Evolutionary conservation across 306 rosid genomes (phyloP).

Genomic region (Coriaria nepalensis): DNA sequence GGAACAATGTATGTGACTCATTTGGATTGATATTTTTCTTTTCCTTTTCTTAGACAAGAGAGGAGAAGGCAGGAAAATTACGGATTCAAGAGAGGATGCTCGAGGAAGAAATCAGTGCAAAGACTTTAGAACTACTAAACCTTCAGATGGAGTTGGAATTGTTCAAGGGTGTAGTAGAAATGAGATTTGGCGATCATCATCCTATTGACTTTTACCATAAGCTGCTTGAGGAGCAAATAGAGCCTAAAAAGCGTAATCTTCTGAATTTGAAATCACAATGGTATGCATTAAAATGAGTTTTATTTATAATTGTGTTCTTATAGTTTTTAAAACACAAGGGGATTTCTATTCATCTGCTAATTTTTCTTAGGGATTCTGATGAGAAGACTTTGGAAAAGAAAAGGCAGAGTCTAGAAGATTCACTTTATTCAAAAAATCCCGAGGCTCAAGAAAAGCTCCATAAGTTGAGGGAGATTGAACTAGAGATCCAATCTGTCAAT

Average conservation of each 20-base stretch:
- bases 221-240: conserved; percentile 41
- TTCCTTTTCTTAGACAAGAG: conserved; percentile 19
- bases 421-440: conserved; percentile 39
- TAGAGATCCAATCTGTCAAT: conserved; percentile 28
- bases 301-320: conserved; percentile 2
- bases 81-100: conserved; percentile 32
- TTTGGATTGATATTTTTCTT: conserved; percentile 4
- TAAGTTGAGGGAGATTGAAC: conserved; percentile 43
- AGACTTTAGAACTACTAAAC: conserved; percentile 34
- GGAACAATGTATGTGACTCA: not conserved
- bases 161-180: conserved; percentile 37
- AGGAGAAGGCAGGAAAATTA: conserved; percentile 17
- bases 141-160: conserved; percentile 53
- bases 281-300: conserved; percentile 21
- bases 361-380: conserved; percentile 45
- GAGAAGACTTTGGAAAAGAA: conserved; percentile 55
- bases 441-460: conserved; percentile 43
- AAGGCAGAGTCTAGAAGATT: conserved; percentile 45
- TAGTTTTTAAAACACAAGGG: not conserved
- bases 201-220: conserved; percentile 45
- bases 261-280: conserved; percentile 40
- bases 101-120: conserved; percentile 20
- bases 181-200: conserved; percentile 37
- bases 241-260: conserved; percentile 29
- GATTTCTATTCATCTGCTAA: conserved; percentile 1